Conservation (phyloP, 2,329 filamentous ascomycete species). For the Septoria linicola region DNA sequence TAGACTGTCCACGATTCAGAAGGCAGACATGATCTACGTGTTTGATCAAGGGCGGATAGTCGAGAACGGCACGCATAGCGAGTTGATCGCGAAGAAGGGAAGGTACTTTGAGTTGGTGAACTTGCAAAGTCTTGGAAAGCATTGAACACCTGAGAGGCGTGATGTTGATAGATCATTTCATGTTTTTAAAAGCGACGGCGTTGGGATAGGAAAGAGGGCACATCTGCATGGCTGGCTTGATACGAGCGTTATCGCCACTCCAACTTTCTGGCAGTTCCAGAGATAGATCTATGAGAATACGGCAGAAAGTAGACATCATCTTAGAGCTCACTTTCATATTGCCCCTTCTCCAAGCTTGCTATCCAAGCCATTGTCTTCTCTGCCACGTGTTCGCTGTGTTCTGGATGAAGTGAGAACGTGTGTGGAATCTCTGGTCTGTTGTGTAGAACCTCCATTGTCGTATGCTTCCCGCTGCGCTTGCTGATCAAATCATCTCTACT, state of each 20-base stretch:
- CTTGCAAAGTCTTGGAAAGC: constrained; percentile 39
- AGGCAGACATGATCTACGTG: constrained; percentile 94
- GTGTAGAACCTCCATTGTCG: constrained; percentile 51
- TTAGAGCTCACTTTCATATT: neutral
- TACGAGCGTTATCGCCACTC: neutral
- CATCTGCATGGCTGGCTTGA: neutral
- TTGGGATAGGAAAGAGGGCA: neutral
- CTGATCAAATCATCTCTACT: constrained; percentile 57
- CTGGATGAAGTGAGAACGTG: constrained; percentile 57
- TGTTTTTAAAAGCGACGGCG: constrained; percentile 7
- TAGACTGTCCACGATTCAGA: constrained; percentile 86
- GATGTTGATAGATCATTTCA: neutral
- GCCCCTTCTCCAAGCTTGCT: neutral
- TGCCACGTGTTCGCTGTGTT: constrained; percentile 32
- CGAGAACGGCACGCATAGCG: constrained; percentile 77
- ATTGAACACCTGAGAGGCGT: no score
- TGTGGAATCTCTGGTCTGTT: constrained; percentile 57
- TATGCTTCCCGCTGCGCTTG: constrained; percentile 39
- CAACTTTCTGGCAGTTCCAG: neutral
- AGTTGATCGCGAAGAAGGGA: constrained; percentile 43
- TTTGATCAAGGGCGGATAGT: constrained; percentile 86
- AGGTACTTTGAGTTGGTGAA: constrained; percentile 45
- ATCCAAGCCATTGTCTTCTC: constrained; percentile 16
- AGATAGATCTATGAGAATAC: neutral
- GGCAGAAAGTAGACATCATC: neutral